phyloP scores from a whole-genome alignment of 768 basidiomycete species.

The Leccinellum albellum region DNA sequence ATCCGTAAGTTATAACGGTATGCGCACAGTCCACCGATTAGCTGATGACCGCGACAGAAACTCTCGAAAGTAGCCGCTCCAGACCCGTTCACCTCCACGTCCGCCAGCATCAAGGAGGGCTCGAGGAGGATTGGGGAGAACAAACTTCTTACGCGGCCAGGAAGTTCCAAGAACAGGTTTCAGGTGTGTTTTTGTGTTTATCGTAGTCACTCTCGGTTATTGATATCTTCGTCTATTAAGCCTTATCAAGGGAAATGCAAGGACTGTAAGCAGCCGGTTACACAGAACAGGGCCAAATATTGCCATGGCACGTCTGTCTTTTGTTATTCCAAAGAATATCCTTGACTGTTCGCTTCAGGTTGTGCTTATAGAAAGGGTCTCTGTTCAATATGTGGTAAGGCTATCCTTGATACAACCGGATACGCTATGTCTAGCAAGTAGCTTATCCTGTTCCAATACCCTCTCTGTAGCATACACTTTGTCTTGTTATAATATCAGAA shows the following conservation, averaged over 20 bases:
- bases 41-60: slow-evolving; percentile 51
- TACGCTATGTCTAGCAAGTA: slow-evolving; percentile 86
- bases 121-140: slow-evolving; percentile 81
- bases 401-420: slow-evolving; percentile 78
- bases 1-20: slow-evolving; percentile 41
- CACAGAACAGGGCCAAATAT: slow-evolving; percentile 85
- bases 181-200: slow-evolving; percentile 45
- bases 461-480: slow-evolving; percentile 14
- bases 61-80: slow-evolving; percentile 86
- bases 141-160: slow-evolving; percentile 69
- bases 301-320: slow-evolving; percentile 64
- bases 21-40: slow-evolving; percentile 3
- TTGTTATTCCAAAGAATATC: slow-evolving; percentile 1
- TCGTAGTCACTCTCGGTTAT: slow-evolving; percentile 10
- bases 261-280: slow-evolving; percentile 79
- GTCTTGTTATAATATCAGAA: slow-evolving; percentile 12
- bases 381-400: slow-evolving; percentile 85
- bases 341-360: slow-evolving; percentile 40
- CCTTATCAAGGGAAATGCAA: slow-evolving; percentile 86
- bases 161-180: slow-evolving; percentile 71
- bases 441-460: slow-evolving; percentile 16
- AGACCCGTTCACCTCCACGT: slow-evolving; percentile 77
- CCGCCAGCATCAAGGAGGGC: slow-evolving; percentile 73
- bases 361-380: slow-evolving; percentile 86
- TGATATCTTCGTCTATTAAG: slow-evolving; percentile 33